Evolutionary conservation across 2,329 filamentous ascomycete species (phyloP).

Genomic region (Hypoxylon rubiginosum): DNA sequence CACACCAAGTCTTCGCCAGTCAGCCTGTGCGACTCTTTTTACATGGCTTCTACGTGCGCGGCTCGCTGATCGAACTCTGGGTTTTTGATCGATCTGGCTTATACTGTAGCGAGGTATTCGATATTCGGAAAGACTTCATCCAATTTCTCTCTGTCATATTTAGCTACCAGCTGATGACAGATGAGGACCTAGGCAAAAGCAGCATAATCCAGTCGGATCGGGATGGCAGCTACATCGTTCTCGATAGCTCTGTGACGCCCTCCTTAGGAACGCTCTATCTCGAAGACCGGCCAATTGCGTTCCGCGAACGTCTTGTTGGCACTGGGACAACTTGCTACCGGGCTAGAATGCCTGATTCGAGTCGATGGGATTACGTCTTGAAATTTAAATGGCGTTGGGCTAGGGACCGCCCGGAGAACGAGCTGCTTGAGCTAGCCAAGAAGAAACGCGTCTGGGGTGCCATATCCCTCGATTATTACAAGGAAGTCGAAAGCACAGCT

Average conservation of each 20-base stretch:
- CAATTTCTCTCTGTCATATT: conserved; percentile 49
- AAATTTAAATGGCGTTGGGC: conserved; percentile 55
- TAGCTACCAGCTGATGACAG: conserved; percentile 52
- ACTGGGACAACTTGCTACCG: conserved; percentile 52
- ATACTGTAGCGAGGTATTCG: conserved; percentile 51
- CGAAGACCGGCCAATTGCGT: conserved; percentile 49
- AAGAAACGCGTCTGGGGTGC: conserved; percentile 49
- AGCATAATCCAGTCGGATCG: conserved; percentile 47
- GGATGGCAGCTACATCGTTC: conserved; percentile 36
- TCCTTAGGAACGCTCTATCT: conserved; percentile 49
- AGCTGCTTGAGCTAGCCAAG: conserved; percentile 50
- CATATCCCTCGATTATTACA: conserved; percentile 49
- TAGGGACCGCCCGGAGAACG: conserved; percentile 49
- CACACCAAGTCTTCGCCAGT: conserved; percentile 48
- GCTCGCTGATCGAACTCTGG: conserved; percentile 52
- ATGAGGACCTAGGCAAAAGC: conserved; percentile 47
- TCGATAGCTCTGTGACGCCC: conserved; percentile 28
- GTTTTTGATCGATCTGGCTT: conserved; percentile 56
- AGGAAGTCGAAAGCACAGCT: conserved; percentile 45
- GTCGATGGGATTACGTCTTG: conserved; percentile 48
- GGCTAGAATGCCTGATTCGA: conserved; percentile 44
- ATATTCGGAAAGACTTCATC: conserved; percentile 49
- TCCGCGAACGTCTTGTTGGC: conserved; percentile 46
- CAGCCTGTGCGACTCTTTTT: conserved; percentile 55
- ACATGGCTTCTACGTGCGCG: conserved; percentile 54